Conservation (phyloP, 1,284 basidiomycete genomes). For the Jaminaea rosea region DNA sequence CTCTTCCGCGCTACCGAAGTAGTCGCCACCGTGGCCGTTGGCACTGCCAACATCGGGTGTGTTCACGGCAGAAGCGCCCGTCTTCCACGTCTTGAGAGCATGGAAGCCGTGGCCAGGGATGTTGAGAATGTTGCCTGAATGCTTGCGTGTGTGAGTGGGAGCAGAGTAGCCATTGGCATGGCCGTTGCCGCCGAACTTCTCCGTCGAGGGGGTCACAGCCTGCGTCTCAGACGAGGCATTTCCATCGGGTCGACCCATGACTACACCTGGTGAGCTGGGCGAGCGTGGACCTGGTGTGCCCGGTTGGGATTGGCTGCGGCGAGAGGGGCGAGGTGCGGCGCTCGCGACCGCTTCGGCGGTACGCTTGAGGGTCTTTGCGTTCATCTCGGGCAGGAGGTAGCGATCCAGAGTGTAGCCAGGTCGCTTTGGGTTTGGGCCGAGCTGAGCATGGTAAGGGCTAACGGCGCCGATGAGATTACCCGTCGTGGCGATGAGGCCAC, state of each 20-base stretch:
- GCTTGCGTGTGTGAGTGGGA: conserved; percentile 1
- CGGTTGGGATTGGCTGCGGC: conserved; percentile 4
- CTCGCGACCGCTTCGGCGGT: conserved; percentile 45
- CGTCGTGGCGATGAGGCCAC: conserved; percentile 63
- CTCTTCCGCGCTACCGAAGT: conserved; percentile 23
- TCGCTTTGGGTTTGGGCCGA: conserved; percentile 61
- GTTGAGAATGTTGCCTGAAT: background rate
- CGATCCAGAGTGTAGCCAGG: conserved; percentile 63
- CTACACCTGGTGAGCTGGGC: background rate
- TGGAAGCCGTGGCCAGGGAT: background rate
- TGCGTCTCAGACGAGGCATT: conserved; percentile 9
- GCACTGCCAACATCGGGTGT: conserved; percentile 22
- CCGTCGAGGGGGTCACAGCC: conserved; percentile 4
- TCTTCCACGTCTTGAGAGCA: conserved; percentile 15
- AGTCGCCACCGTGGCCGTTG: conserved; percentile 16
- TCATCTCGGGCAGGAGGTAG: conserved; percentile 49
- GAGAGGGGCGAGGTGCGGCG: conserved; percentile 22
- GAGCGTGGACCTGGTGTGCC: conserved; percentile 6
- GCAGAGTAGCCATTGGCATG: background rate
- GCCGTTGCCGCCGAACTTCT: no score
- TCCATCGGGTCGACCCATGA: conserved; percentile 6
- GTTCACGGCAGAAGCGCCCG: conserved; percentile 20
- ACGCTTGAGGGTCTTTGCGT: conserved; percentile 40
- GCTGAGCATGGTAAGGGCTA: conserved; percentile 42
- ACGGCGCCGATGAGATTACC: conserved; percentile 53